Evolutionary conservation across 495 filamentous ascomycete species (phyloP).

Genomic region (Glonium stellatum): DNA sequence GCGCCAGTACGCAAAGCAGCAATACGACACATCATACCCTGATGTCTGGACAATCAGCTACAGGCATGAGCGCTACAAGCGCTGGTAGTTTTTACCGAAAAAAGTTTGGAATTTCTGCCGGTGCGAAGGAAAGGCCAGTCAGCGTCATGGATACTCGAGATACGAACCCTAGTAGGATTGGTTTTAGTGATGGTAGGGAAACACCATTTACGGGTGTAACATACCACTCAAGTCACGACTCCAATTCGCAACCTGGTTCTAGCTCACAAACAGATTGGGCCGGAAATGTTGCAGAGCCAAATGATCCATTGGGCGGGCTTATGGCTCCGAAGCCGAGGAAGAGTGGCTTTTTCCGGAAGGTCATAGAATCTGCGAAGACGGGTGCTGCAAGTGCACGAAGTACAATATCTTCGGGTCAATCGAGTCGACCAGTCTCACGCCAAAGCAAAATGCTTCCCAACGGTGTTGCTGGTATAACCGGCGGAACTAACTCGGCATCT

Average conservation of each 20-base stretch:
- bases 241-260: slow-evolving; percentile 41
- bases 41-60: slow-evolving; percentile 89
- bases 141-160: slow-evolving; percentile 44
- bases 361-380: slow-evolving; percentile 90
- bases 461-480: slow-evolving; percentile 43
- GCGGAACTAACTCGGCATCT: slow-evolving; percentile 42
- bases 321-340: slow-evolving; percentile 86
- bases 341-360: slow-evolving; percentile 91
- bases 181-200: slow-evolving; percentile 41
- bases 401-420: slow-evolving; percentile 64
- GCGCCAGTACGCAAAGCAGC: slow-evolving; percentile 58
- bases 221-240: slow-evolving; percentile 81
- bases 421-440: slow-evolving; percentile 28
- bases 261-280: slow-evolving; percentile 41
- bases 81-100: slow-evolving; percentile 83
- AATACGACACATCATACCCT: slow-evolving; percentile 72
- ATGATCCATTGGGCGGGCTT: slow-evolving; percentile 64
- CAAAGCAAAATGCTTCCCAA: slow-evolving; percentile 8
- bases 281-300: slow-evolving; percentile 42
- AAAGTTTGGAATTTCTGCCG: slow-evolving; percentile 38
- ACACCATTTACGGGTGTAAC: slow-evolving; percentile 59
- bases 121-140: slow-evolving; percentile 42
- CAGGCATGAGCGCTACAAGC: slow-evolving; percentile 88
- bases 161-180: slow-evolving; percentile 21
- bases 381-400: slow-evolving; percentile 83